These are phyloP conservation scores for Amanita fuliginea DNA, from an alignment of 768 basidiomycete genomes.

Conservation along the genomic window DNA sequence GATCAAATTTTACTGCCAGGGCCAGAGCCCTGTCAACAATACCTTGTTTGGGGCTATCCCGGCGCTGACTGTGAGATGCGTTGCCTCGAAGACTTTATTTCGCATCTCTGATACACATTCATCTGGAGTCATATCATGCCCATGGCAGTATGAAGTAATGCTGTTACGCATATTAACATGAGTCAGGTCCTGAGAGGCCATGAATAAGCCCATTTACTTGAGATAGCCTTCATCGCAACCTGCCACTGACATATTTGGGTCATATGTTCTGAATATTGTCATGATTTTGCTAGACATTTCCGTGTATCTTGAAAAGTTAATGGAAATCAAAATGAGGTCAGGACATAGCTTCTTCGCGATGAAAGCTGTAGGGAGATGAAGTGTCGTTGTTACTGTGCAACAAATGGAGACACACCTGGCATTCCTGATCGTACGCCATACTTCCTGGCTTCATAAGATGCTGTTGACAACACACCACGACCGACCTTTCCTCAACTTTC, in stretches of 20 bases:
- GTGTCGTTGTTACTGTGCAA: background rate
- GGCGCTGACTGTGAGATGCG: slow-evolving; percentile 83
- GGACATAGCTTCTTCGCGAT: slow-evolving; percentile 93
- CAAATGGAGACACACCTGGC: slow-evolving; percentile 47
- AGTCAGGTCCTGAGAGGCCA: background rate
- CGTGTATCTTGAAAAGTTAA: slow-evolving; percentile 48
- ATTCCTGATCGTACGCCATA: slow-evolving; percentile 91
- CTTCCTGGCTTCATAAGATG: slow-evolving; percentile 87
- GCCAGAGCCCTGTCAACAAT: slow-evolving; percentile 11
- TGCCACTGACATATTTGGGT: slow-evolving; percentile 62
- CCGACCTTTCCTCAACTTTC: slow-evolving; percentile 45
- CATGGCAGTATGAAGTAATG: slow-evolving; percentile 75
- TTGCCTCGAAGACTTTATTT: slow-evolving; percentile 59
- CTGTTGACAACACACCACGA: slow-evolving; percentile 75
- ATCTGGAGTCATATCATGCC: slow-evolving; percentile 49
- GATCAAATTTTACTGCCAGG: slow-evolving; percentile 6
- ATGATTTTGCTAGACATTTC: slow-evolving; percentile 70
- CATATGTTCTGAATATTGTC: slow-evolving; percentile 56
- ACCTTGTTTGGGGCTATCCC: slow-evolving; percentile 96
- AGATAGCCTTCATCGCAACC: slow-evolving; percentile 89
- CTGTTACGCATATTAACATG: slow-evolving; percentile 22
- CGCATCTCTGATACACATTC: slow-evolving; percentile 78
- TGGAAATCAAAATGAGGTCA: slow-evolving; percentile 60
- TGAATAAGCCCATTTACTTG: slow-evolving; percentile 42
- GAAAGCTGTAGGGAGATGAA: slow-evolving; percentile 43